Percentiles rank a stretch among this genome's conserved stretches.
Evolutionary conservation across 805 yeast species (phyloP).

Genomic region (Metschnikowia drakensbergensis): DNA sequence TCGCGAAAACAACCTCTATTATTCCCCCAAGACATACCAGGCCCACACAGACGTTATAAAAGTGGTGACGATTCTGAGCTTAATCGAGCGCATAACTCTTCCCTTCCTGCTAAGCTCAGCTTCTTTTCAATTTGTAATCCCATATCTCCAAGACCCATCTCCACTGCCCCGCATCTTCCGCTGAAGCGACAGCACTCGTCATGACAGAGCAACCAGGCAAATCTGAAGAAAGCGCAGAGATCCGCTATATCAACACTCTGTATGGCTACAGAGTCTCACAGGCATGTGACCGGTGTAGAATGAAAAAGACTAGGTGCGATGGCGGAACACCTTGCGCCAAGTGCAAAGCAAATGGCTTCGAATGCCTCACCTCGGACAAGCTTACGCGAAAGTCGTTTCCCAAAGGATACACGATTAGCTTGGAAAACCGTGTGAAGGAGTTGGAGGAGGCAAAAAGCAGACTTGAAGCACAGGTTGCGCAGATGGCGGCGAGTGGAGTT

Average conservation of each 20-base stretch:
- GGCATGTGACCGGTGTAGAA: constrained; percentile 79
- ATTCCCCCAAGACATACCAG: not conserved
- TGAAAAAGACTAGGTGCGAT: constrained; percentile 73
- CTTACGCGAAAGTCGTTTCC: constrained; percentile 75
- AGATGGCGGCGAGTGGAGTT: constrained; percentile 15
- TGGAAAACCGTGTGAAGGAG: constrained; percentile 58
- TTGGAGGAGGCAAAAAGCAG: constrained; percentile 48
- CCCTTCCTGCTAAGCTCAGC: no score
- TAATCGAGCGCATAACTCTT: not conserved
- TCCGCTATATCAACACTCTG: constrained; percentile 34
- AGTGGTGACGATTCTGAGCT: not conserved
- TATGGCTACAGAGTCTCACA: constrained; percentile 57
- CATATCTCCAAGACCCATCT: not conserved
- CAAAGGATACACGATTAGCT: constrained; percentile 72
- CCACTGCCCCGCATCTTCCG: not conserved
- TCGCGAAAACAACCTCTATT: not conserved
- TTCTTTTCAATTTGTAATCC: no score
- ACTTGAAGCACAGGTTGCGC: constrained; percentile 5
- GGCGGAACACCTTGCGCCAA: constrained; percentile 70
- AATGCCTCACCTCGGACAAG: constrained; percentile 70
- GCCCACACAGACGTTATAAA: not conserved
- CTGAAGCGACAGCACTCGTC: not conserved
- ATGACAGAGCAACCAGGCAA: not conserved
- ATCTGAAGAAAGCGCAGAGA: not conserved
- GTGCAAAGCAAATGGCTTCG: constrained; percentile 61